phyloP scores from a whole-genome alignment of 305 asterid genomes.

The Solanum hybrid region DNA sequence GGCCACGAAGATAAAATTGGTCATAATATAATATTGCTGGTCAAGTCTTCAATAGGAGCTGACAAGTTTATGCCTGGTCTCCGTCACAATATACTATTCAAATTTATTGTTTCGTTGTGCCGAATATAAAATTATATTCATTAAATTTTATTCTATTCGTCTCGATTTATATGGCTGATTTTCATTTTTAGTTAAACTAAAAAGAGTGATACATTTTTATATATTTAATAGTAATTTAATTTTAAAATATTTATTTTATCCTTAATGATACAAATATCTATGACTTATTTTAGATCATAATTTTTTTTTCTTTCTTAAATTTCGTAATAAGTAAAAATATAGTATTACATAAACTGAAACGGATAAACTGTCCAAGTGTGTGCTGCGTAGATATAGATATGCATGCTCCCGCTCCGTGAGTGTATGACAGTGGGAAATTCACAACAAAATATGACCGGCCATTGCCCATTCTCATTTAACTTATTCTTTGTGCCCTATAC shows the following conservation, averaged over 20 bases:
- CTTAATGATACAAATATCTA: too few species aligned
- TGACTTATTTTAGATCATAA: neutral
- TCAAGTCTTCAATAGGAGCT: neutral
- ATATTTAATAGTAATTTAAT: too few species aligned
- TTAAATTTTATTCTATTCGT: neutral
- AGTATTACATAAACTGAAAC: too few species aligned
- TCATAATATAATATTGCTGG: neutral
- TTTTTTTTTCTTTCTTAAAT: too few species aligned
- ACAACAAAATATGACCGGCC: neutral
- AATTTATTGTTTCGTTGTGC: neutral
- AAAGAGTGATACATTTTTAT: too few species aligned
- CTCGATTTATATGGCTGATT: too few species aligned
- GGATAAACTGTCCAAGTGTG: neutral
- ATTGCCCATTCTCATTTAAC: neutral
- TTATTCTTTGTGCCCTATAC: neutral
- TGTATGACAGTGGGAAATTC: constrained; percentile 2
- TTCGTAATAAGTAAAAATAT: neutral
- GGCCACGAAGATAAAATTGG: neutral
- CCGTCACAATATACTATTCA: neutral
- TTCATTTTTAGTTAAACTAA: too few species aligned
- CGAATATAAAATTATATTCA: neutral
- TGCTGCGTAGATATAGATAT: neutral
- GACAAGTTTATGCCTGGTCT: neutral
- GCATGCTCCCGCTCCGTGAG: neutral
- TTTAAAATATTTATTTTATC: too few species aligned